Conservation (phyloP, 2,329 filamentous ascomycete species). For the Ceratocystis harringtonii region DNA sequence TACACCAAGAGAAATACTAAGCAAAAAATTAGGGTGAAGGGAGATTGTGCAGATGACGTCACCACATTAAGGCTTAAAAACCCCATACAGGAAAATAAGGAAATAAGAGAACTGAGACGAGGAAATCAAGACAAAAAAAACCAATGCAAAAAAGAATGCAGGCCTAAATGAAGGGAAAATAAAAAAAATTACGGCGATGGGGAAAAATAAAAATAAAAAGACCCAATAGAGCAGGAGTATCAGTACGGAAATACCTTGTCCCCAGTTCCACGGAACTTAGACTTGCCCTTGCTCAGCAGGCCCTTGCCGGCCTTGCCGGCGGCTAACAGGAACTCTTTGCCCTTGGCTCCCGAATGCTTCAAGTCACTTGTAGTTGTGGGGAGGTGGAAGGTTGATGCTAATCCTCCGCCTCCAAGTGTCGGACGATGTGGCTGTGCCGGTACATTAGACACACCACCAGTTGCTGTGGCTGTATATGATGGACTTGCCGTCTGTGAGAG, state of each 20-base stretch:
- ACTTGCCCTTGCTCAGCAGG: conserved; percentile 78
- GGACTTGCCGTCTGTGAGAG: not conserved
- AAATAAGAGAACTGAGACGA: not conserved
- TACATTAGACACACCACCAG: not conserved
- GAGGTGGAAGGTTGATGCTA: conserved; percentile 26
- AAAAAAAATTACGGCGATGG: not conserved
- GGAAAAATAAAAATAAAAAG: not conserved
- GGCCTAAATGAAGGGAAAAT: not conserved
- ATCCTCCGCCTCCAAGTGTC: conserved; percentile 22
- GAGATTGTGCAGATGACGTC: not conserved
- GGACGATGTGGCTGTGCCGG: conserved; percentile 16
- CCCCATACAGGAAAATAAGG: not conserved
- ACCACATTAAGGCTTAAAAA: not conserved
- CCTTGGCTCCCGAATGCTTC: conserved; percentile 48
- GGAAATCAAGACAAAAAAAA: not conserved
- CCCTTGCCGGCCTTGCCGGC: conserved; percentile 74
- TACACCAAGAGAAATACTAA: not conserved
- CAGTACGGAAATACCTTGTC: conserved; percentile 75
- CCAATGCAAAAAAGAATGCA: not conserved
- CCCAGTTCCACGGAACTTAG: conserved; percentile 56
- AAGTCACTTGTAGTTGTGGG: conserved; percentile 28
- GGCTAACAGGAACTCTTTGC: conserved; percentile 76
- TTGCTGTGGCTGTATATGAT: not conserved
- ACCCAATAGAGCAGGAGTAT: not conserved
- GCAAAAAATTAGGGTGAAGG: not conserved